Percentiles rank a stretch among this genome's conserved stretches.
Evolutionary conservation across 2,329 filamentous ascomycete species (phyloP).

Genomic region (Aspergillus novofumigatus): DNA sequence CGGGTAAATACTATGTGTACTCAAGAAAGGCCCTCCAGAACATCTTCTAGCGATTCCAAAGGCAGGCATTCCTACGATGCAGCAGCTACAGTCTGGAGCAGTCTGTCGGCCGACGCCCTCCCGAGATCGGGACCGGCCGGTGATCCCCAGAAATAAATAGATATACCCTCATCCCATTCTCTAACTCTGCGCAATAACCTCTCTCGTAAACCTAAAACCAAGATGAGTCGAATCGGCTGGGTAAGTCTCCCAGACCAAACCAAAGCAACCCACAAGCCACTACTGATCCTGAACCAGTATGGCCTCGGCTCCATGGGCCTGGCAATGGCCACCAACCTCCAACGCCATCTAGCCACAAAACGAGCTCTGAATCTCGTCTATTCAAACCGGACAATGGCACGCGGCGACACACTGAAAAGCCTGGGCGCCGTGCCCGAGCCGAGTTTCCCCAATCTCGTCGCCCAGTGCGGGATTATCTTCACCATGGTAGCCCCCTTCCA

Average conservation of each 20-base stretch:
- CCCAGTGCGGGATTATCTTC: conserved; percentile 38
- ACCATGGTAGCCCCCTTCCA: conserved; percentile 27
- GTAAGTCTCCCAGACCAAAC: conserved; percentile 15
- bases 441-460: conserved; percentile 32
- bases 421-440: conserved; percentile 32
- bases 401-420: conserved; percentile 32
- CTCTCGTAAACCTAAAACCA: not conserved
- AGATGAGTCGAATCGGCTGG: conserved; percentile 35
- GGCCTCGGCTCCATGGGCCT: conserved; percentile 45
- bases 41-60: too few relatives aligned
- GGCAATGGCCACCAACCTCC: conserved; percentile 42
- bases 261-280: not conserved
- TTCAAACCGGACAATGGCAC: conserved; percentile 40
- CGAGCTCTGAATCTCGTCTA: conserved; percentile 33
- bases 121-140: conserved; percentile 18
- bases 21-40: not conserved
- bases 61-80: not conserved
- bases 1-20: not conserved
- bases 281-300: conserved; percentile 24
- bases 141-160: conserved; percentile 1
- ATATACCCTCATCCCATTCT: not conserved
- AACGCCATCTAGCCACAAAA: conserved; percentile 35
- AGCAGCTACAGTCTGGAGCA: not conserved
- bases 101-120: conserved; percentile 6
- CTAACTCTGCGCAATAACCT: not conserved